A percentile compares a stretch with the other conserved stretches of the same genome.
phyloP scores from a whole-genome alignment of 2,329 filamentous ascomycete genomes.

The Aureobasidium subglaciale region DNA sequence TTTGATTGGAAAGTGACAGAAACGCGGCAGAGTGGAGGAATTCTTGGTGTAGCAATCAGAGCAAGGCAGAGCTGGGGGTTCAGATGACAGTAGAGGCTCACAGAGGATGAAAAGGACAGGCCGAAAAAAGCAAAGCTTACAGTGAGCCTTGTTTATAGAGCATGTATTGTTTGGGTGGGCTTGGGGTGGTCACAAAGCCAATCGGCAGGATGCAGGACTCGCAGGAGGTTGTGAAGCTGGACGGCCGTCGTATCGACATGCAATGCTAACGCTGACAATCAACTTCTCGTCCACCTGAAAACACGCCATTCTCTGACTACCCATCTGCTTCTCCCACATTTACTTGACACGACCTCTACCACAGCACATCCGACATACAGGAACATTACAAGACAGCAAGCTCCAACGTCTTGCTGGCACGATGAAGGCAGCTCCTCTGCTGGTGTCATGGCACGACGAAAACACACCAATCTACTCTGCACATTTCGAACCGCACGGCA shows the following conservation, averaged over 20 bases:
- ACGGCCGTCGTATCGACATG: constrained; percentile 2
- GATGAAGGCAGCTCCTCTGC: constrained; percentile 94
- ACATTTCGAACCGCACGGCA: constrained; percentile 89
- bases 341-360: no score
- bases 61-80: background rate
- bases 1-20: background rate
- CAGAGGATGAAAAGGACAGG: background rate
- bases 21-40: constrained; percentile 1
- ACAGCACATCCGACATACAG: background rate
- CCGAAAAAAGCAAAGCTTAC: background rate
- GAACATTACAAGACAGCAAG: background rate
- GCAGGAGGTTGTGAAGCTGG: constrained; percentile 9
- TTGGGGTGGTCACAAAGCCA: background rate
- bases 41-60: background rate
- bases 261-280: background rate
- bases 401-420: constrained; percentile 13
- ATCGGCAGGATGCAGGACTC: constrained; percentile 8
- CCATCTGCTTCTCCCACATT: no score
- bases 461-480: constrained; percentile 95
- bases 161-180: background rate
- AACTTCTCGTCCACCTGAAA: background rate
- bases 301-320: background rate
- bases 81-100: background rate
- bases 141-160: background rate
- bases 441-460: constrained; percentile 98